Base-by-base conservation (phyloP, 2,329 filamentous ascomycete genomes). In the Coniochaeta ligniaria region DNA sequence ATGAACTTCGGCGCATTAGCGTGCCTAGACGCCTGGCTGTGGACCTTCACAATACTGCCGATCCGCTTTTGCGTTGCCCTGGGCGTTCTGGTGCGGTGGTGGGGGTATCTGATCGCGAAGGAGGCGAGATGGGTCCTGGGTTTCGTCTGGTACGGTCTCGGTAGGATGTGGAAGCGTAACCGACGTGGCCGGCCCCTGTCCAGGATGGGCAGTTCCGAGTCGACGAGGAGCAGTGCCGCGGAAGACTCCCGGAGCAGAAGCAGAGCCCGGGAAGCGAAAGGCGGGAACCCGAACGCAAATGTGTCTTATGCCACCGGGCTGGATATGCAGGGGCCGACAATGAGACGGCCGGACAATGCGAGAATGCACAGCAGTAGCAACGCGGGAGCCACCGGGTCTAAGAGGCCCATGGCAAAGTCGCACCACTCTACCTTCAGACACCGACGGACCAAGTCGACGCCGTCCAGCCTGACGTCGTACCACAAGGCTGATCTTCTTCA, bases 401-500 rank as follows among this genome's bases (percentile, higher is more conserved):
- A 58, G 59, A 63, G 62, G 24, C 36, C 60, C 50, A 70, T 70
- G 68, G 73, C 57, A 64, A 72, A 63, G 65, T 65, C 72, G 4
- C 67, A 66, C 28, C 61, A 66, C 14, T 74, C 76, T n/a, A 63
- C 69, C 12, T 78, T 78, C 61, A 75, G 80, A 60, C 89, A 96
- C 73, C 86, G 87, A 60, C 84, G 92, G 64, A 89, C 88, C 26
- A 92, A 91, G 72, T 96, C 92, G 12, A 87, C 86, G 59, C 93
- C 95, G 0, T 99, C 95, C 0, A 87, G 85, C 43, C 78, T 99
- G 24, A 88, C 91, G 6, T 88, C 91, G 0, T 92, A 91, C 64
- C 91, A 99, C 77, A 99, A 99, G 74, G 95, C 95, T 11, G 95
- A 99, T 74, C 84, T 99, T 14, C 80, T 99, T 2, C 96, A 96